phyloP scores from a whole-genome alignment of 2,329 filamentous ascomycete species.

The Bipolaris cookei region DNA sequence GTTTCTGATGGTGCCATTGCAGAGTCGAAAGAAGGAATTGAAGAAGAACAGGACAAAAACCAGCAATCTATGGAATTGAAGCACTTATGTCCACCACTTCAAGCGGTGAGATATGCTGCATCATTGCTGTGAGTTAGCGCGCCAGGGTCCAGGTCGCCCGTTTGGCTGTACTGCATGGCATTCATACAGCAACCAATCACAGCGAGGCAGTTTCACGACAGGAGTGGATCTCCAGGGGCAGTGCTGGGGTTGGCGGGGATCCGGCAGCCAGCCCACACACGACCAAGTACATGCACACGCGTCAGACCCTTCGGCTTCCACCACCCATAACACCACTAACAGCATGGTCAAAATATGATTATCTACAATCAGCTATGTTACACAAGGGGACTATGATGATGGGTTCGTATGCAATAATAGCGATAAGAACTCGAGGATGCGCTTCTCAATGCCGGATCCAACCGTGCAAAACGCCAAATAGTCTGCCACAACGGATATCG shows the following conservation, averaged over 20 bases:
- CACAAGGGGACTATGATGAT: neutral
- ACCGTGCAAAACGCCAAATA: slow-evolving; percentile 12
- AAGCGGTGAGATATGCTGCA: slow-evolving; percentile 34
- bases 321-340: neutral
- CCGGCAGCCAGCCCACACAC: neutral
- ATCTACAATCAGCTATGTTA: neutral
- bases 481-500: slow-evolving; percentile 6
- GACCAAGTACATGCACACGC: neutral
- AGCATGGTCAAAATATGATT: neutral
- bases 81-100: slow-evolving; percentile 25
- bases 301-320: too few relatives aligned
- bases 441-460: slow-evolving; percentile 14
- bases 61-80: slow-evolving; percentile 6
- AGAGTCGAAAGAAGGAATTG: neutral
- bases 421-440: neutral
- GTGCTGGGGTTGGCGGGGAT: neutral
- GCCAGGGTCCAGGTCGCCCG: slow-evolving; percentile 38
- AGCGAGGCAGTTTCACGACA: slow-evolving; percentile 22
- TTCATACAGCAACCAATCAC: slow-evolving; percentile 32
- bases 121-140: slow-evolving; percentile 18
- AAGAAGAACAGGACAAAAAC: neutral
- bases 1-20: slow-evolving; percentile 38
- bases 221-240: slow-evolving; percentile 20
- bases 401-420: neutral
- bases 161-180: slow-evolving; percentile 12